Evolutionary conservation across 768 basidiomycete species (phyloP), one percentile per base, ranked within the genome.

Genomic region (Agrocybe praecox): DNA sequence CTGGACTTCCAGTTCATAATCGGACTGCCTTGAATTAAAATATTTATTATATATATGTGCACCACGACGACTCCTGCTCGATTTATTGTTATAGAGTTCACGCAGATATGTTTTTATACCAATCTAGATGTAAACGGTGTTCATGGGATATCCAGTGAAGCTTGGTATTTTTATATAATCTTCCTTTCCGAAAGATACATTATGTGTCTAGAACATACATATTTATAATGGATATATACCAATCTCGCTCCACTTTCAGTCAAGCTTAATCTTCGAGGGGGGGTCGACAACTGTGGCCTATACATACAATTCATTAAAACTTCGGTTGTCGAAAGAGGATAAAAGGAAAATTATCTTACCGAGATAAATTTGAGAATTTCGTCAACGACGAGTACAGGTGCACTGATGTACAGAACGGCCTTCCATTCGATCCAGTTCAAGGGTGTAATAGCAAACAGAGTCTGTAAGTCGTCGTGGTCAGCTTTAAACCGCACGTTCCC

Each of bases 401-500:
- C 87, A 62, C 92, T 94, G 60, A 98, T 80, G 62, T 80, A 84
- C 58, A 99, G 72, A 9, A 99, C 96, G 17, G 94, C 95, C 71
- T 89, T 86, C 96, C 96, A 99, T 73, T 99, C 96, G 19, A 72
- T 72, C 91, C 89, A 94, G 79, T 98, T 96, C 58, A 99, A 82
- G 3, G 96, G 94, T 0, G 90, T 88, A 70, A 98, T 97, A 43
- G 90, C 92, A 69, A 98, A 98, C 56, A 97, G 67, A 7, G 86
- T 78, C 90, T 94, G 62, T 5, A 52, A 21, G 26, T 5, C 9
- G 26, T 5, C 9, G 26, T 9, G 9, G 26, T 29, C 26, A 29
- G 26, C 26, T 29, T 29, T 9, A 29, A 29, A 29, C n/a, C 26
- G 26, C 26, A 29, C 26, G 9, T 29, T 29, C 9, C 26, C 26